These are phyloP conservation scores for Parafenestella ontariensis DNA, from an alignment of 2,329 filamentous ascomycete genomes.

Conservation along the genomic window DNA sequence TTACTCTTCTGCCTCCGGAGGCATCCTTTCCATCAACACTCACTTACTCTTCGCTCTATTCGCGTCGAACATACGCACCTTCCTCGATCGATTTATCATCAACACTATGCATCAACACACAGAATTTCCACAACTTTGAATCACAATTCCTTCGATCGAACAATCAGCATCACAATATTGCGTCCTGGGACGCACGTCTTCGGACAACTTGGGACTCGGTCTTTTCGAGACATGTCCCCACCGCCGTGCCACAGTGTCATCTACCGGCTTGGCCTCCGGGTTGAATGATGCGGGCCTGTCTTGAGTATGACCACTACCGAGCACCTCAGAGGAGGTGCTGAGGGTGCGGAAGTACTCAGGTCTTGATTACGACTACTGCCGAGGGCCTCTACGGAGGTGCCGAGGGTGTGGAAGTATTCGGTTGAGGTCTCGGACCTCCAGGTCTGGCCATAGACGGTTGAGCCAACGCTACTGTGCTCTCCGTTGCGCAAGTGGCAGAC, in stretches of 20 bases:
- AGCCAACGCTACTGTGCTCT: not conserved
- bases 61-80: not conserved
- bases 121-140: not conserved
- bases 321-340: not conserved
- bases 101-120: not conserved
- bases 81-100: not conserved
- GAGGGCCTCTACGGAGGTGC: too few species aligned
- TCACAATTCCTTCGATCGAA: not conserved
- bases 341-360: conserved; percentile 2
- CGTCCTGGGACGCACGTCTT: conserved; percentile 8
- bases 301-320: conserved; percentile 7
- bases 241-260: conserved; percentile 11
- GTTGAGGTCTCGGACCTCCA: conserved; percentile 4
- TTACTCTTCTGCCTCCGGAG: conserved; percentile 5
- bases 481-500: not conserved
- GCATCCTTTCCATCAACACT: not conserved
- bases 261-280: conserved; percentile 15
- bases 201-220: not conserved
- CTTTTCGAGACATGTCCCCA: conserved; percentile 4
- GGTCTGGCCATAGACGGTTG: conserved; percentile 3
- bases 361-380: too few species aligned
- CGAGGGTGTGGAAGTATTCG: too few species aligned
- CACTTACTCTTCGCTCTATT: not conserved
- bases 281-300: conserved; percentile 5
- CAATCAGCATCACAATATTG: not conserved